phyloP scores from a whole-genome alignment of 371 early-diverging fungal species.

The Rhizopus stolonifer region DNA sequence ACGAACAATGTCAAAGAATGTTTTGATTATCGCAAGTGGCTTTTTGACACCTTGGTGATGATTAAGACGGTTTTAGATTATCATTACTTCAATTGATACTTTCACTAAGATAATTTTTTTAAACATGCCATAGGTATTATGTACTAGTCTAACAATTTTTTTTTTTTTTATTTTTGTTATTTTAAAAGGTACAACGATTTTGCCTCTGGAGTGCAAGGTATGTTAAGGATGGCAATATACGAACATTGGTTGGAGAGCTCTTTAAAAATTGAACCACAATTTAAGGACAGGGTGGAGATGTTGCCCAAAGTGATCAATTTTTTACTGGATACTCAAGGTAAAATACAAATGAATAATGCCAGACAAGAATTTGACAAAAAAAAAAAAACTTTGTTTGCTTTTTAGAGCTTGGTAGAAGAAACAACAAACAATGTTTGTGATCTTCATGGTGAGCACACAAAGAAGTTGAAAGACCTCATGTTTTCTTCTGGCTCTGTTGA shows the following conservation, averaged over 20 bases:
- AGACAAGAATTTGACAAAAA: neutral
- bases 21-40: constrained; percentile 2
- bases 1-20: neutral
- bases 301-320: neutral
- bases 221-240: constrained; percentile 4
- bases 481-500: too few species aligned
- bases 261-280: constrained; percentile 2
- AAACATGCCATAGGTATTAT: neutral
- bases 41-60: constrained; percentile 1
- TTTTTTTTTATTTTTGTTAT: too few species aligned
- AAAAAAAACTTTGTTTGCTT: too few species aligned
- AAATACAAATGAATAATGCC: neutral
- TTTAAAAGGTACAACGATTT: neutral
- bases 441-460: neutral
- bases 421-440: neutral
- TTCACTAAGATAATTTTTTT: neutral
- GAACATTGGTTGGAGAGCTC: constrained; percentile 2
- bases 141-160: neutral
- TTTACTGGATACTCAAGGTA: constrained; percentile 2
- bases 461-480: too few species aligned
- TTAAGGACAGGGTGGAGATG: neutral
- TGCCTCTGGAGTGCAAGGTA: constrained; percentile 2
- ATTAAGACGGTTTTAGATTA: constrained; percentile 3
- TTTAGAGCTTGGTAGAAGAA: too few species aligned
- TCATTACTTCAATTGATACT: neutral